These are phyloP conservation scores for Trichoderma koningii DNA, from an alignment of 2,329 filamentous ascomycete genomes.

Conservation along the genomic window DNA sequence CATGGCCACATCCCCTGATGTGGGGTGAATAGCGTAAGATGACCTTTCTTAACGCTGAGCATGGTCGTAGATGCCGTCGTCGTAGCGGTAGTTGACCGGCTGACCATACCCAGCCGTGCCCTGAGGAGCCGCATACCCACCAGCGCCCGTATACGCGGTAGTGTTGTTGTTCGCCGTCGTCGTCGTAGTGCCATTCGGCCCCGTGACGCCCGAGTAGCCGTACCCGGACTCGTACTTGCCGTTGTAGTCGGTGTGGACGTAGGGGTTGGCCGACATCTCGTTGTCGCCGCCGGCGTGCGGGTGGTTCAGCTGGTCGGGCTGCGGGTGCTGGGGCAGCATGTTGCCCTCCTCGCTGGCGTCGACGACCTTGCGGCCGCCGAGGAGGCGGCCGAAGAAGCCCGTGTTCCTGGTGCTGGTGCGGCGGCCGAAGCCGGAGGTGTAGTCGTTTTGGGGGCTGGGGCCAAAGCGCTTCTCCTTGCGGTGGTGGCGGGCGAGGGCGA, in stretches of 20 bases:
- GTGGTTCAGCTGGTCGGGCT: slow-evolving; percentile 43
- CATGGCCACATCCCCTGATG: no score
- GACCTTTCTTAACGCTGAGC: slow-evolving; percentile 23
- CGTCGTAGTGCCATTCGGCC: background rate
- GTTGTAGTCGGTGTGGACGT: slow-evolving; percentile 36
- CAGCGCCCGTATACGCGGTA: slow-evolving; percentile 12
- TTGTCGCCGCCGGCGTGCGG: slow-evolving; percentile 41
- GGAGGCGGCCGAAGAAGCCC: slow-evolving; percentile 40
- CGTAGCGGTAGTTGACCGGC: slow-evolving; percentile 40
- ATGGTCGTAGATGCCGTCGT: slow-evolving; percentile 44
- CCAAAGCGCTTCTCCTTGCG: slow-evolving; percentile 74
- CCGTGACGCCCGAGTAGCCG: slow-evolving; percentile 18
- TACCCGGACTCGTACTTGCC: slow-evolving; percentile 37
- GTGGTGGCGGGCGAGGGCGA: slow-evolving; percentile 69
- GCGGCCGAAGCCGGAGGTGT: slow-evolving; percentile 58
- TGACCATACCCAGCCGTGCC: slow-evolving; percentile 26
- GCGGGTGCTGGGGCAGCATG: slow-evolving; percentile 45
- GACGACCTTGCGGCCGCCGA: slow-evolving; percentile 38
- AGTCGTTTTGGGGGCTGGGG: slow-evolving; percentile 51
- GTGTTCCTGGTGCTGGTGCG: slow-evolving; percentile 30
- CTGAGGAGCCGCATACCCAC: slow-evolving; percentile 12
- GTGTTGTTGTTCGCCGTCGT: background rate
- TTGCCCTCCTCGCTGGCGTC: slow-evolving; percentile 35
- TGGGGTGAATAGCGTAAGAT: background rate
- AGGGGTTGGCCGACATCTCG: slow-evolving; percentile 32